Evolutionary conservation across 805 yeast genomes (phyloP).

Genomic region (Saccharomycopsis fermentans): DNA sequence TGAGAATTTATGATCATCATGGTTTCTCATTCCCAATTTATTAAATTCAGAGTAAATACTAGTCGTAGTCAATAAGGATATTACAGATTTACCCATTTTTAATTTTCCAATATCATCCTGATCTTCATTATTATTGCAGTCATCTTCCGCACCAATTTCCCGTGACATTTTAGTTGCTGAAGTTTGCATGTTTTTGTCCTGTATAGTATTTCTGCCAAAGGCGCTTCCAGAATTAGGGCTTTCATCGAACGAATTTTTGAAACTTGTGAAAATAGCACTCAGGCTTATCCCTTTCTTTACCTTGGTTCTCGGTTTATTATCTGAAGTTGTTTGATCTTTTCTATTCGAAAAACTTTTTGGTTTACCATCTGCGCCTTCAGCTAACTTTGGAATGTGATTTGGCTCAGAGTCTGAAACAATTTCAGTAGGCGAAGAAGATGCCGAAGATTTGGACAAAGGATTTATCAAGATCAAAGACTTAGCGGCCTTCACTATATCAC

Average conservation of each 20-base stretch:
- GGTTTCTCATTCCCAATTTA: constrained; percentile 15
- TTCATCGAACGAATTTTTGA: not conserved
- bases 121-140: constrained; percentile 20
- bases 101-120: constrained; percentile 19
- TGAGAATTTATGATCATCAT: constrained; percentile 10
- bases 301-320: not conserved
- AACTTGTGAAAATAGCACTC: not conserved
- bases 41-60: constrained; percentile 37
- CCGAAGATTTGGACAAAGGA: constrained; percentile 4
- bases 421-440: not conserved
- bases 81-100: constrained; percentile 41
- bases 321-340: not conserved
- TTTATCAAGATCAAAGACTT: constrained; percentile 5
- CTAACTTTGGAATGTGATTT: too few species aligned
- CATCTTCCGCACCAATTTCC: constrained; percentile 1
- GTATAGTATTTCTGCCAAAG: not conserved
- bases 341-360: not conserved
- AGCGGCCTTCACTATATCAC: constrained; percentile 4
- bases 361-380: not conserved
- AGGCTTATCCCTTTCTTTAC: not conserved
- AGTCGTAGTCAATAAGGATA: constrained; percentile 46
- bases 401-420: too few species aligned
- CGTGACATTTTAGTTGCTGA: not conserved
- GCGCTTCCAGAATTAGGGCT: not conserved
- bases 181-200: not conserved